Evolutionary conservation across 208 protist genomes (phyloP).

Genomic region (Trypanosoma scelopori): DNA sequence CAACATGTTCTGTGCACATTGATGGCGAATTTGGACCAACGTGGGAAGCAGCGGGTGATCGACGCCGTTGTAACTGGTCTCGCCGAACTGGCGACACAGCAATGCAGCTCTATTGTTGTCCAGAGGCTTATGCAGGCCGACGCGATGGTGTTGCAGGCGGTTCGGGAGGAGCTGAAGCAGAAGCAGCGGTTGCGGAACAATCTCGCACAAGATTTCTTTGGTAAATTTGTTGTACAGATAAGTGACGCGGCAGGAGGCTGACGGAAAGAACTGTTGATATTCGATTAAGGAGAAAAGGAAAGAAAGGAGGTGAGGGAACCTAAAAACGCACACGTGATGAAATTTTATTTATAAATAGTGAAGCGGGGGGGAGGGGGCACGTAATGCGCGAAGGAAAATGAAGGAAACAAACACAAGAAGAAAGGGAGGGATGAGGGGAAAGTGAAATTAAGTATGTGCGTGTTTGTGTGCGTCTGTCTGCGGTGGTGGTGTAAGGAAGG

Average conservation of each 20-base stretch:
- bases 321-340: too few relatives aligned
- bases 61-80: conserved; percentile 57
- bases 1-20: conserved; percentile 82
- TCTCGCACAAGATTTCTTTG: conserved; percentile 79
- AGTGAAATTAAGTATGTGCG: too few relatives aligned
- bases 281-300: too few relatives aligned
- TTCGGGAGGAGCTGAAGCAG: conserved; percentile 39
- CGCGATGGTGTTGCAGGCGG: conserved; percentile 41
- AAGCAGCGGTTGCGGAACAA: conserved; percentile 55
- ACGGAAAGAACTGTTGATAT: background rate
- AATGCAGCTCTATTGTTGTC: conserved; percentile 69
- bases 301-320: too few relatives aligned
- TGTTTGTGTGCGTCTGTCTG: too few relatives aligned
- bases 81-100: conserved; percentile 50
- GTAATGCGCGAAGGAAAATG: too few relatives aligned
- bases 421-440: too few relatives aligned
- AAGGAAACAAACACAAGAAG: too few relatives aligned
- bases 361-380: too few relatives aligned
- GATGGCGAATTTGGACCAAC: conserved; percentile 62
- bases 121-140: conserved; percentile 84
- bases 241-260: conserved; percentile 15
- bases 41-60: conserved; percentile 56
- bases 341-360: background rate
- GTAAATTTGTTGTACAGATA: conserved; percentile 88
- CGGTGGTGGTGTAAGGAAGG: too few relatives aligned